A percentile compares a stretch with the other conserved stretches of the same genome.
Conservation (phyloP, 148 eudicot species). For the Rhododendron mucronatum region DNA sequence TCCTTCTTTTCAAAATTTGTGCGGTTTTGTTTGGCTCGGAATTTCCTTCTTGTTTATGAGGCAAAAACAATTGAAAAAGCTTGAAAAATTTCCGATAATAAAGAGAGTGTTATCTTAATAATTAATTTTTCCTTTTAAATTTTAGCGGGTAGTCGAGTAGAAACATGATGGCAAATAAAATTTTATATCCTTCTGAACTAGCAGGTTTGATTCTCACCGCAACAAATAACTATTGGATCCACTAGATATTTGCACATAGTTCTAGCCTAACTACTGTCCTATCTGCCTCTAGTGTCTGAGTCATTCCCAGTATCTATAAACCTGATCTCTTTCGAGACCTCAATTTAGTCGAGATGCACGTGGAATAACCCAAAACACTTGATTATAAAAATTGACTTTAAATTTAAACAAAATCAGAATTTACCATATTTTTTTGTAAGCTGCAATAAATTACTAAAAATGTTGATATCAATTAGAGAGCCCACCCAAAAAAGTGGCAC, state of each 20-base stretch:
- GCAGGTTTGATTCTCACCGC: background rate
- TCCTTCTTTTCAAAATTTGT: background rate
- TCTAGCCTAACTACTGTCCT: background rate
- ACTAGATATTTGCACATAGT: background rate
- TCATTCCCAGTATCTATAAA: background rate
- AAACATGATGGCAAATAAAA: background rate
- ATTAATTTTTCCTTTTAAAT: background rate
- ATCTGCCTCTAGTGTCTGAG: no score
- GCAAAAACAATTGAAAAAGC: background rate
- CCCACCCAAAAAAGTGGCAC: conserved; percentile 14
- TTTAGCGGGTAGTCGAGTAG: background rate
- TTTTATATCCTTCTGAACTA: background rate
- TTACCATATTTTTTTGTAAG: background rate
- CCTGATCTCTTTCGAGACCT: background rate
- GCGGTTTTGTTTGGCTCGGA: background rate
- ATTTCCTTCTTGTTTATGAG: background rate
- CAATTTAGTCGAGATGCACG: background rate
- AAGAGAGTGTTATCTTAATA: background rate
- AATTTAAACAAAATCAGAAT: background rate
- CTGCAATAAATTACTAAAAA: background rate
- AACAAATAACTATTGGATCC: background rate
- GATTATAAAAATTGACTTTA: background rate
- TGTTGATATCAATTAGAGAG: background rate
- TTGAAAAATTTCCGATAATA: background rate
- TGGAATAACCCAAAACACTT: background rate